Evolutionary conservation across 768 basidiomycete species (phyloP), one percentile per base, ranked within the genome.

Genomic region (Mrakia frigida): DNA sequence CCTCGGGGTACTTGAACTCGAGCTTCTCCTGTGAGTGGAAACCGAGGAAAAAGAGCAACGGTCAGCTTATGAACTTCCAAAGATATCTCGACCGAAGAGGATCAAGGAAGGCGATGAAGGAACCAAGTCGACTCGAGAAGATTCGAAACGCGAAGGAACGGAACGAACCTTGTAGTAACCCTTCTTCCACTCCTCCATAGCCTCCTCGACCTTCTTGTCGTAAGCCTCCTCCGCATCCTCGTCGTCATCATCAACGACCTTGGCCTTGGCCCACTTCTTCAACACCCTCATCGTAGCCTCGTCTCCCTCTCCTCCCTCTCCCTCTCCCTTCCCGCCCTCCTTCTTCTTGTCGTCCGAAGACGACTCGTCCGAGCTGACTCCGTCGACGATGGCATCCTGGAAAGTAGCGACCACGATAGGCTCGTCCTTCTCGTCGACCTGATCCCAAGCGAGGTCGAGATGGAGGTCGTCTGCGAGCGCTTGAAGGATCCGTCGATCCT

Each of bases 181-280:
- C 77, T 88, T 84, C 86, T 97, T 97, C 95, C 95, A 98, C 80
- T 91, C 90, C 56, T 89, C 89, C 90, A 98, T 92, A 85, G 92
- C 94, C 81, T 90, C 88, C 79, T 88, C 86, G 43, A 94, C 78
- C 46, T 88, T 88, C 80, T 86, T 82, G 82, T 94, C 91, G 79
- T 94, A 85, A 75, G 90, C 87, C 77, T 88, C 89, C 79, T 97
- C 94, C 80, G 93, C 92, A 37, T 87, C 83, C 25, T 79, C 81
- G 21, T 79, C 81, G 6, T 90, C 89, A 16, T 68, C 61, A 68
- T 90, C 89, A 73, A 91, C 89, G 80, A 93, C 88, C 41, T 89
- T 89, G 70, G 95, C 93, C 82, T 90, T 91, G 80, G 89, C 90
- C 81, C 97, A 98, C 85, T 97, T 96, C 79, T 85, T 86, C 82